Evolutionary conservation across 2,329 filamentous ascomycete genomes (phyloP).

Genomic region (Pyricularia grisea): DNA sequence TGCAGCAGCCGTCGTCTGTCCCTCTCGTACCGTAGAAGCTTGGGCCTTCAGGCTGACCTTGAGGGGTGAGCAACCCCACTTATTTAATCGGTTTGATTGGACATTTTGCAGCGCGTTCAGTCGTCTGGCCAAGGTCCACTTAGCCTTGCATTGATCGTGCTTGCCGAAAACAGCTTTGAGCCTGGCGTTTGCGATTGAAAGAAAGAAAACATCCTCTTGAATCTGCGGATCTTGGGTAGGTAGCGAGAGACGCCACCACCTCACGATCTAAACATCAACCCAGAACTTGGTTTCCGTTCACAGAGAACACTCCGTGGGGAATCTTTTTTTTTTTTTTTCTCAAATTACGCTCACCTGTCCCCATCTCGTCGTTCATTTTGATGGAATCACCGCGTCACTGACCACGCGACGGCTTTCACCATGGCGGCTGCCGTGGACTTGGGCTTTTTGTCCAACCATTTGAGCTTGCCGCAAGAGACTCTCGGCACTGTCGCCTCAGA

Average conservation of each 20-base stretch:
- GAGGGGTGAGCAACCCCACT: background rate
- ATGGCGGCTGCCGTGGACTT: constrained; percentile 60
- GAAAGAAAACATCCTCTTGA: background rate
- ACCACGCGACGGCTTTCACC: constrained; percentile 12
- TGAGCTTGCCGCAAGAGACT: constrained; percentile 56
- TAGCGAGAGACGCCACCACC: background rate
- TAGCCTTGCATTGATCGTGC: constrained; percentile 1
- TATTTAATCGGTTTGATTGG: background rate
- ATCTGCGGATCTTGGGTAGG: background rate
- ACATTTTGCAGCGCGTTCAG: background rate
- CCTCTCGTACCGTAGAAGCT: background rate
- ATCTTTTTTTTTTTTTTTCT: background rate
- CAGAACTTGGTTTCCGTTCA: background rate
- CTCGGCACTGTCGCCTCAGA: constrained; percentile 52
- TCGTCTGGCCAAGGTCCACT: background rate
- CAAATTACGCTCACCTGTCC: background rate
- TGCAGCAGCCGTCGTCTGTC: background rate
- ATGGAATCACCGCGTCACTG: constrained; percentile 1
- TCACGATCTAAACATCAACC: background rate
- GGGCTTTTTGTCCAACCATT: constrained; percentile 63
- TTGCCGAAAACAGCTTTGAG: background rate
- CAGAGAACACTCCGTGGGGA: background rate
- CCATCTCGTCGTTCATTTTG: background rate
- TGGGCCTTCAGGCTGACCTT: background rate
- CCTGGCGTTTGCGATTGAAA: background rate